These are phyloP conservation scores for Gentiana dahurica DNA, from an alignment of 257 asterid genomes.

Conservation along the genomic window DNA sequence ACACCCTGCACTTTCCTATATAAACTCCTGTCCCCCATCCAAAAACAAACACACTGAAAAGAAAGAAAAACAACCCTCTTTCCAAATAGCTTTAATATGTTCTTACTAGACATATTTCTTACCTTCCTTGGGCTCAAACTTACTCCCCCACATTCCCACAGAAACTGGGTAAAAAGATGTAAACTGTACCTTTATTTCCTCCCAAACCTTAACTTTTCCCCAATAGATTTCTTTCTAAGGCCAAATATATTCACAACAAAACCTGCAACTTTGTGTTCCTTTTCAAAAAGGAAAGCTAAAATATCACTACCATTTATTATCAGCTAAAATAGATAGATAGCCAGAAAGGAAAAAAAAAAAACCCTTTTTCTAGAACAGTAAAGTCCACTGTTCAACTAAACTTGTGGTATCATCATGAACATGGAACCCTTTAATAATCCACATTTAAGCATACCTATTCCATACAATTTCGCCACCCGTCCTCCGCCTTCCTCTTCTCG, in stretches of 20 bases:
- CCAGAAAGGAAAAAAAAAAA: too few species aligned
- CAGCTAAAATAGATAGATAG: too few species aligned
- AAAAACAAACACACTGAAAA: constrained; percentile 13
- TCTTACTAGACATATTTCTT: constrained; percentile 2
- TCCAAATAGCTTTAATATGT: constrained; percentile 6
- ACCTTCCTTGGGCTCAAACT: neutral
- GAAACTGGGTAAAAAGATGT: constrained; percentile 11
- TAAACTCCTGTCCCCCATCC: constrained; percentile 20
- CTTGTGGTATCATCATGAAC: too few species aligned
- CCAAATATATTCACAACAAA: too few species aligned
- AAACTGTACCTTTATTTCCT: neutral
- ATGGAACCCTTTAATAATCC: too few species aligned
- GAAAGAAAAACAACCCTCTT: constrained; percentile 10
- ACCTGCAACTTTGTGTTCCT: neutral
- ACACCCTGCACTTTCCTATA: constrained; percentile 28
- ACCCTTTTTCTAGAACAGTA: too few species aligned
- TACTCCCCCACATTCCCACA: constrained; percentile 20
- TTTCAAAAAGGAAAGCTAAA: constrained; percentile 2
- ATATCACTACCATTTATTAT: too few species aligned
- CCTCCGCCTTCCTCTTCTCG: too few species aligned
- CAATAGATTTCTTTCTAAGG: neutral
- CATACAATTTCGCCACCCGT: too few species aligned
- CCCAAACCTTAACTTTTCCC: constrained; percentile 21
- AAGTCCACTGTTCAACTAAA: too few species aligned
- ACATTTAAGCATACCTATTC: too few species aligned